Evolutionary conservation across 164 flowering plant species (phyloP), one percentile per base, ranked within the genome.

Genomic region (Umbilicus rupestris): DNA sequence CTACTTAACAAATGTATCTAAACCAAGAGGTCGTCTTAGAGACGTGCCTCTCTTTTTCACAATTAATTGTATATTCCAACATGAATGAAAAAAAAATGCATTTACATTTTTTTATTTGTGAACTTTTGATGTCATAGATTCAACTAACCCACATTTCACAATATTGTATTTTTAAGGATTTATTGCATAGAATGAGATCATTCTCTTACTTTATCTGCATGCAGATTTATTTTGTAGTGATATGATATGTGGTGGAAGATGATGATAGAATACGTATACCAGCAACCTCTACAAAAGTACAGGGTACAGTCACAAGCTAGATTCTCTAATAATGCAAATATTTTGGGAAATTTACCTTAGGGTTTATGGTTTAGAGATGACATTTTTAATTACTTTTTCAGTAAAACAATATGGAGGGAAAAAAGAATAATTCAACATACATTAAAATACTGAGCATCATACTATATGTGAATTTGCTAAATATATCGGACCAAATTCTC

Each of bases 301-400:
- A 50, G 29, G 22, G 57, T 50, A 50, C 57, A 50, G 57, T 50
- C 57, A 50, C 57, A 50, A 50, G 57, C 57, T 50, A 50, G 57
- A 50, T 50, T 50, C 57, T 28, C 17, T 50, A 50, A 50, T 50
- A 50, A 50, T 50, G 8, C 57, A 50, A 22, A 20, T 50, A 50
- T n/a, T 47, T 47, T 19, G 24, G 52, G 24, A 19, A 19, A 3
- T 50, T 20, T 50, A 50, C 22, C 29, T 8, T 50, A 7, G 28
- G 5, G 29, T 22, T 47, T 20, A 22, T 12, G 11, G 20, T 47
- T 22, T 20, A 50, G 14, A 50, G 22, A 8, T 35, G 57, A 2
- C 57, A 50, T 14, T 28, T 50, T 50, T 22, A 50, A 50, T 22
- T 50, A 28, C 17, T 20, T 50, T 20, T 50, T 50, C 57, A 50